Conservation (phyloP, 495 filamentous ascomycete genomes). For the Sordaria brevicollis region DNA sequence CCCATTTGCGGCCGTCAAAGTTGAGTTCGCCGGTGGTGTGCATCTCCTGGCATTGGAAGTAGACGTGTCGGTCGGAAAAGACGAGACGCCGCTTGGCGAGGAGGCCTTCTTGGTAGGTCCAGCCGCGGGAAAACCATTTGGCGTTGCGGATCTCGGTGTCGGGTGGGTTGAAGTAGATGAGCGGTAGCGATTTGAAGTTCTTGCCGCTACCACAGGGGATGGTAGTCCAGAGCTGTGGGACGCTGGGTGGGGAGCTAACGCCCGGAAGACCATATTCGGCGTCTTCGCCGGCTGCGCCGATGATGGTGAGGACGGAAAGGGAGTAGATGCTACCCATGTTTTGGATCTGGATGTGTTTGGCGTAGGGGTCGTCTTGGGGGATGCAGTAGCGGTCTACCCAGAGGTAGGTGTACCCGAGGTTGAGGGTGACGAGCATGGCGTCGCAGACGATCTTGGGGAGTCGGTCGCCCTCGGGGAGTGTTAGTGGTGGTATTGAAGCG, state of each 20-base stretch:
- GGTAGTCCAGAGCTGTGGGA: neutral
- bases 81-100: constrained; percentile 15
- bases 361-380: constrained; percentile 2
- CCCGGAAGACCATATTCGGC: constrained; percentile 20
- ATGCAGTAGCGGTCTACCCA: constrained; percentile 21
- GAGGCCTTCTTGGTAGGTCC: constrained; percentile 33
- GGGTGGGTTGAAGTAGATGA: neutral
- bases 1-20: neutral
- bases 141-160: constrained; percentile 8
- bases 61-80: constrained; percentile 19
- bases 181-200: neutral
- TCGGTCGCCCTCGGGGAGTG: neutral
- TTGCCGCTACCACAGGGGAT: neutral
- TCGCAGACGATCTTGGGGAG: neutral
- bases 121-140: constrained; percentile 26
- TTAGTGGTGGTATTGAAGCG: neutral
- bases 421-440: neutral
- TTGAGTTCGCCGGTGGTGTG: neutral
- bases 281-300: constrained; percentile 18
- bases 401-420: neutral
- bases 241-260: constrained; percentile 1
- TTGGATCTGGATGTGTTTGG: constrained; percentile 15
- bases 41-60: constrained; percentile 25
- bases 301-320: constrained; percentile 12
- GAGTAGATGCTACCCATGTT: constrained; percentile 22